Evolutionary conservation across 495 filamentous ascomycete species (phyloP), one percentile per base, ranked within the genome.

Genomic region (Talaromyces stipitatus): DNA sequence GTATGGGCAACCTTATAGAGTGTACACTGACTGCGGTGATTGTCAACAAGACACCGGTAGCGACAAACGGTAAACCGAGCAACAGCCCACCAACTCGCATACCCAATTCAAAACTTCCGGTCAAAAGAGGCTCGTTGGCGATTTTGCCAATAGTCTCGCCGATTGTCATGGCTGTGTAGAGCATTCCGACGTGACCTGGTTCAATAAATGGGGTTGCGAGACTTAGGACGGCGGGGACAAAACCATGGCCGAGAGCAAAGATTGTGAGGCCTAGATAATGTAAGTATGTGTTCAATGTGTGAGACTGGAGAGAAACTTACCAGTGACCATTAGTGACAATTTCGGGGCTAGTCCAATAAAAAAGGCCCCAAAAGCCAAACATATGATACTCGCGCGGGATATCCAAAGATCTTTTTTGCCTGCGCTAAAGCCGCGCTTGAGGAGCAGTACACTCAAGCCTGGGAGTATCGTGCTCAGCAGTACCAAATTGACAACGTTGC

Each of bases 81-180:
- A 55, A 28, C 12, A 55, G 29, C 11, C 54, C 54, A 5, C 54
- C 54, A 22, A 55, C 54, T 22, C 36, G 33, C 54, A 55, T 55
- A 7, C 54, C 54, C 0, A 55, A 8, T 14, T 55, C 33, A 45
- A 55, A 55, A n/a, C 32, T 41, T 20, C 54, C 38, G 11, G 24
- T 18, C 0, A 55, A 36, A n/a, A 55, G 11, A 11, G 54, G 54
- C 38, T 55, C 54, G 38, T 55, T 55, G 23, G 54, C 54, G 2
- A 55, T 32, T 23, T 55, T 55, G 11, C 54, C 54, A 5, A 55
- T 55, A 18, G 54, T 33, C 36, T 55, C 54, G 38, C 54, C 54
- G 27, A 55, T 55, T 14, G 54, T 55, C 54, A 55, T 55, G 12
- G 54, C 54, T 20, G 54, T 55, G 36, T 55, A 55, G 23, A 55